phyloP scores from a whole-genome alignment of 257 asterid species.

The Lavandula angustifolia region DNA sequence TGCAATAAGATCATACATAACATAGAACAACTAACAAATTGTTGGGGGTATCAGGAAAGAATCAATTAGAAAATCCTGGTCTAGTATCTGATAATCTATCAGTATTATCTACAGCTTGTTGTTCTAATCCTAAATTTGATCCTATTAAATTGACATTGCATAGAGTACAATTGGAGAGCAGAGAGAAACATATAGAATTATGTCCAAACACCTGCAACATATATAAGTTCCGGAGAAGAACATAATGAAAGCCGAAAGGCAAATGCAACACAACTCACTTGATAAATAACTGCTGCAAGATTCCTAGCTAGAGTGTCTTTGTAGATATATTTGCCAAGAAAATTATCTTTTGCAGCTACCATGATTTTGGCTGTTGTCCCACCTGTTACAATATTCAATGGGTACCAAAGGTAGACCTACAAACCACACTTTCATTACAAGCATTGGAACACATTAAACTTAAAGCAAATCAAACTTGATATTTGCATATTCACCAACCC shows the following conservation, averaged over 20 bases:
- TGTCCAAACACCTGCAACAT: no score
- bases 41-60: no score
- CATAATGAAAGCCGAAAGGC: background rate
- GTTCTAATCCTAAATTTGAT: conserved; percentile 1
- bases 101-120: background rate
- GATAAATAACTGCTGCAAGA: conserved; percentile 87
- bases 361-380: conserved; percentile 97
- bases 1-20: background rate
- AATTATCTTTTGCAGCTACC: conserved; percentile 95
- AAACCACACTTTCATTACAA: conserved; percentile 28
- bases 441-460: conserved; percentile 4
- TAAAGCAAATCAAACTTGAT: background rate
- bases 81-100: background rate
- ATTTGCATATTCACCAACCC: background rate
- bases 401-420: conserved; percentile 98
- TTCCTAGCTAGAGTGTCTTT: conserved; percentile 91
- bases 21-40: no score
- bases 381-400: conserved; percentile 84
- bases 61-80: background rate
- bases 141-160: background rate
- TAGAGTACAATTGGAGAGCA: background rate
- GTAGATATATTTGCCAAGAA: conserved; percentile 89
- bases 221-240: background rate
- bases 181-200: no score
- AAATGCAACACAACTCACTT: conserved; percentile 47